phyloP scores from a whole-genome alignment of 1,284 basidiomycete genomes.

The Fomes fomentarius region DNA sequence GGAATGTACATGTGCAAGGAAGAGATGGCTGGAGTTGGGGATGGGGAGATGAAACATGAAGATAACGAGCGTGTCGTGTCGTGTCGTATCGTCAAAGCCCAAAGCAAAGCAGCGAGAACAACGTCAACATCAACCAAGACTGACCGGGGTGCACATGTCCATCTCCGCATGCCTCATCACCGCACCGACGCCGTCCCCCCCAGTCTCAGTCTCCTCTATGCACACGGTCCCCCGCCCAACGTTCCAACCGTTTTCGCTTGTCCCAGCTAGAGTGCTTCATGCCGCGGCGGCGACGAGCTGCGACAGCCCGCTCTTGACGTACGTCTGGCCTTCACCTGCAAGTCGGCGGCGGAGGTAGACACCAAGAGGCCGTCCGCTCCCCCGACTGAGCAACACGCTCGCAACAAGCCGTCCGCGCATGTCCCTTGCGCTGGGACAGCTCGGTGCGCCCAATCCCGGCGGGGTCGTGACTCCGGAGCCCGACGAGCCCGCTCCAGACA shows the following conservation, averaged over 20 bases:
- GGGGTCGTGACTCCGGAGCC: conserved; percentile 11
- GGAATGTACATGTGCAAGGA: background rate
- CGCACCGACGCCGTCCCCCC: background rate
- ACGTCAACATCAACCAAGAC: background rate
- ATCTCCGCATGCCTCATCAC: background rate
- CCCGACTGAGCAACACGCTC: conserved; percentile 31
- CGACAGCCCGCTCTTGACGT: conserved; percentile 34
- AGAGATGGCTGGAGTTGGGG: background rate
- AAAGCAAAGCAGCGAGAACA: background rate
- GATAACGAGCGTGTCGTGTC: background rate
- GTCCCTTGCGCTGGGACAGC: conserved; percentile 15
- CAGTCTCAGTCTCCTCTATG: background rate
- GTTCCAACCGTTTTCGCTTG: background rate
- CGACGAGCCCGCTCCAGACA: background rate
- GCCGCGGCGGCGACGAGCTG: conserved; percentile 26
- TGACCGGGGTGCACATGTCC: background rate
- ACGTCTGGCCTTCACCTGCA: conserved; percentile 22
- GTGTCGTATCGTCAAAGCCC: background rate
- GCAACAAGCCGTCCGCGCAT: conserved; percentile 31
- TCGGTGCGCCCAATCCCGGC: conserved; percentile 5
- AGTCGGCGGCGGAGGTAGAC: conserved; percentile 24
- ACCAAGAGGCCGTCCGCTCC: conserved; percentile 28
- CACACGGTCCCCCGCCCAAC: no score
- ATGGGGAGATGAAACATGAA: background rate
- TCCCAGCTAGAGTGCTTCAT: background rate